These are phyloP conservation scores for Crithidia brevicula DNA, from an alignment of 208 protist species.

Conservation along the genomic window DNA sequence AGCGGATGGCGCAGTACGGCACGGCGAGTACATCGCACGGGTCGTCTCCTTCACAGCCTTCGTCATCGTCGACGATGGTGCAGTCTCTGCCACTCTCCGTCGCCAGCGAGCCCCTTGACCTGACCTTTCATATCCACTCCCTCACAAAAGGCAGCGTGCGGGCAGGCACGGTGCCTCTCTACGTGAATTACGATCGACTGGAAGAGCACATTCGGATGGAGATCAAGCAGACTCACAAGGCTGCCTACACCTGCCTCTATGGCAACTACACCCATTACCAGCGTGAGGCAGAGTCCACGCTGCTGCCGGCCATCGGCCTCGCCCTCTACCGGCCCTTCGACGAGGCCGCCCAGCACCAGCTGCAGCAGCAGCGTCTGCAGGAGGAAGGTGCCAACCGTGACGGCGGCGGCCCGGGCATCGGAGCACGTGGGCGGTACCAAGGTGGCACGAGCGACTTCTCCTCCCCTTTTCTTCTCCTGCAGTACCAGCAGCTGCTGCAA, in stretches of 20 bases:
- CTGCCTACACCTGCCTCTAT: slow-evolving; percentile 53
- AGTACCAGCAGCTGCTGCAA: slow-evolving; percentile 49
- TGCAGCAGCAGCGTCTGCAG: slow-evolving; percentile 18
- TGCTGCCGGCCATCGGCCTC: slow-evolving; percentile 37
- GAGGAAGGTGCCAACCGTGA: slow-evolving; percentile 1
- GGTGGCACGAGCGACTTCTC: slow-evolving; percentile 12
- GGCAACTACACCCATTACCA: slow-evolving; percentile 48
- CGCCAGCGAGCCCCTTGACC: slow-evolving; percentile 39
- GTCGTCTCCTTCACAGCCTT: not conserved
- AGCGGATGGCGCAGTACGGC: slow-evolving; percentile 16
- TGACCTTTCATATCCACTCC: slow-evolving; percentile 48
- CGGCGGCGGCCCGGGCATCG: not conserved
- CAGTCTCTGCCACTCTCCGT: slow-evolving; percentile 27
- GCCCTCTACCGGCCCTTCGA: slow-evolving; percentile 55
- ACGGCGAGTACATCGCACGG: not conserved
- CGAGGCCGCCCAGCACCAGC: slow-evolving; percentile 29
- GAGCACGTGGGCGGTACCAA: not conserved
- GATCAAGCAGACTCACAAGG: slow-evolving; percentile 55
- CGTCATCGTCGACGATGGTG: slow-evolving; percentile 7
- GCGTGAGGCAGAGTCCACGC: slow-evolving; percentile 30
- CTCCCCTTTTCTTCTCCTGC: slow-evolving; percentile 34
- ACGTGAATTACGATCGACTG: slow-evolving; percentile 42
- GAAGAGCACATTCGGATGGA: slow-evolving; percentile 52
- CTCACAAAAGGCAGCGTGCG: slow-evolving; percentile 35
- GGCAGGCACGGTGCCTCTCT: slow-evolving; percentile 35